Evolutionary conservation across 2,329 filamentous ascomycete genomes (phyloP).

Genomic region (Fusarium mangiferae): DNA sequence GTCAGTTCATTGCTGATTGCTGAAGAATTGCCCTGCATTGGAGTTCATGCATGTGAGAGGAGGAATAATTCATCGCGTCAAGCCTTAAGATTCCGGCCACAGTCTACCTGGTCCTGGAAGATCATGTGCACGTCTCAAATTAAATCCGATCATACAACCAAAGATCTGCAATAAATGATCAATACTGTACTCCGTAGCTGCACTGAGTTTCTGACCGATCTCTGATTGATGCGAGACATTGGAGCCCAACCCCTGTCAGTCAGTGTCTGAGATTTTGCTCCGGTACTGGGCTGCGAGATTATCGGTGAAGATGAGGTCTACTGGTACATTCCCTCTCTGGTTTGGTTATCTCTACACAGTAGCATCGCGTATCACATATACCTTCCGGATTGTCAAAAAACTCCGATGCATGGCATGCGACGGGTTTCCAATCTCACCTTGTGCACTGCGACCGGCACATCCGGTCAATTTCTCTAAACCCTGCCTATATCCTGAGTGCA

Average conservation of each 20-base stretch:
- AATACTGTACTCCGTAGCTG: not conserved
- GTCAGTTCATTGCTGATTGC: not conserved
- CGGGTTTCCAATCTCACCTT: not conserved
- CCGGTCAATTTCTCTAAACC: not conserved
- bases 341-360: not conserved
- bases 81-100: not conserved
- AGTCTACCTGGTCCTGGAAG: not conserved
- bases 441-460: not conserved
- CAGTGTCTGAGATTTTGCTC: not conserved
- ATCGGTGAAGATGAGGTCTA: not conserved
- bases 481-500: not conserved
- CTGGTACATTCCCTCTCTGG: not conserved
- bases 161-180: not conserved
- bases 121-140: not conserved
- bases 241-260: not conserved
- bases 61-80: not conserved
- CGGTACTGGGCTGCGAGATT: not conserved
- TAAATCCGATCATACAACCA: not conserved
- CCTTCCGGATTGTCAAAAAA: not conserved
- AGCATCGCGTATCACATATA: not conserved
- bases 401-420: not conserved
- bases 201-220: not conserved
- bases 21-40: not conserved
- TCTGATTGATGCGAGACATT: not conserved
- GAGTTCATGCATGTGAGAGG: not conserved